These are phyloP conservation scores for Rhizopogon sp. DNA, from an alignment of 768 basidiomycete species.

Conservation along the genomic window DNA sequence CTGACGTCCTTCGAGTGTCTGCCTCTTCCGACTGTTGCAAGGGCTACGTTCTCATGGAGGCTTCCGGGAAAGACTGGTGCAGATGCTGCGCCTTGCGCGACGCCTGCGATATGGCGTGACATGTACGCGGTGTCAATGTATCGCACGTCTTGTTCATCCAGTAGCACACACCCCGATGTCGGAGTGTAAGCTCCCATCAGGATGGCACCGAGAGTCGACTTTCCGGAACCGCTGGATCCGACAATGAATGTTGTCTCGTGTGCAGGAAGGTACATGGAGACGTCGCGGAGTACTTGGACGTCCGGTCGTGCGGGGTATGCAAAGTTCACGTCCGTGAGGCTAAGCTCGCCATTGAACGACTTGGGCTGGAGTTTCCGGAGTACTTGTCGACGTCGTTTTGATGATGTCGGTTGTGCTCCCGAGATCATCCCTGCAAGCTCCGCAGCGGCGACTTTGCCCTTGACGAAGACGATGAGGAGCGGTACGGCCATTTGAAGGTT, in stretches of 20 bases:
- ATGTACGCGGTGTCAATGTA: constrained; percentile 72
- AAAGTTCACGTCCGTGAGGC: constrained; percentile 56
- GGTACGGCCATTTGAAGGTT: constrained; percentile 88
- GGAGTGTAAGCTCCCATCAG: constrained; percentile 72
- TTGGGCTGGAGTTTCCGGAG: constrained; percentile 65
- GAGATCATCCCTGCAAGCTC: constrained; percentile 19
- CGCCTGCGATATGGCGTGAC: constrained; percentile 64
- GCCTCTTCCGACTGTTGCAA: constrained; percentile 55
- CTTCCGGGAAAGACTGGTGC: constrained; percentile 63
- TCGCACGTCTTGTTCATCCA: constrained; percentile 79
- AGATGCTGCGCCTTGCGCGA: constrained; percentile 70
- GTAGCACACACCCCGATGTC: constrained; percentile 55
- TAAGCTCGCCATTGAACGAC: constrained; percentile 67
- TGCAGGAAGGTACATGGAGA: constrained; percentile 66
- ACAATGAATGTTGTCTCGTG: constrained; percentile 77
- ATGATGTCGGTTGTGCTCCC: constrained; percentile 2
- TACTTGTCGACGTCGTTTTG: constrained; percentile 10
- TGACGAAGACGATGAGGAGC: constrained; percentile 58
- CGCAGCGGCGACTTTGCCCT: constrained; percentile 52
- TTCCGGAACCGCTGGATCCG: constrained; percentile 74
- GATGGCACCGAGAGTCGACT: constrained; percentile 64
- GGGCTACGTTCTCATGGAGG: constrained; percentile 82
- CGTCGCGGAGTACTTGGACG: constrained; percentile 49
- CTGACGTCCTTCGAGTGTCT: constrained; percentile 38
- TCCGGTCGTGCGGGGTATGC: constrained; percentile 70